A percentile compares a stretch with the other conserved stretches of the same genome.
These are phyloP conservation scores for Platanthera guangdongensis DNA, from an alignment of 106 monocot species.

Conservation along the genomic window DNA sequence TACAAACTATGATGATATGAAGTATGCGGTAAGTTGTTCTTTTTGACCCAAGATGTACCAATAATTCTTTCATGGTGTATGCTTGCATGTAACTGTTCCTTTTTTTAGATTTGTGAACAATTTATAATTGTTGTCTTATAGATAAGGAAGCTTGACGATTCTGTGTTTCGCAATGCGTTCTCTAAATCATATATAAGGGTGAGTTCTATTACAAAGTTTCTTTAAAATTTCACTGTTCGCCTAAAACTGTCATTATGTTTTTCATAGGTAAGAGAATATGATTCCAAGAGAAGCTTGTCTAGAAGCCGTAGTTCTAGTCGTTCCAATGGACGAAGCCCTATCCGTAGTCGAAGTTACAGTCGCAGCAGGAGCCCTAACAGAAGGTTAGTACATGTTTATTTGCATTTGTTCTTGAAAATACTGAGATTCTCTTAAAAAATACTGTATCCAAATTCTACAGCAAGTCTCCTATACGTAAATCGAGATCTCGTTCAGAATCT, in stretches of 20 bases:
- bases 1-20: slow-evolving; percentile 95
- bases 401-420: background rate
- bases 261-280: slow-evolving; percentile 16
- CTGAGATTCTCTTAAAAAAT: background rate
- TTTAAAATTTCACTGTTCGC: background rate
- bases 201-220: background rate
- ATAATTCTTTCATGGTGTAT: background rate
- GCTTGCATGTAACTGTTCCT: slow-evolving; percentile 2
- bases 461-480: slow-evolving; percentile 20
- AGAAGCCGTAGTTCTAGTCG: slow-evolving; percentile 19
- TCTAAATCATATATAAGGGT: slow-evolving; percentile 70
- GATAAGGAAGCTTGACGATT: slow-evolving; percentile 88
- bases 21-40: slow-evolving; percentile 62
- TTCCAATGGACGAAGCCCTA: slow-evolving; percentile 7
- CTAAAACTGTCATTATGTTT: background rate
- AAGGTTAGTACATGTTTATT: slow-evolving; percentile 10
- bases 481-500: slow-evolving; percentile 14
- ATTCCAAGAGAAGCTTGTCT: slow-evolving; percentile 17
- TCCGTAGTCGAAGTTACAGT: slow-evolving; percentile 8
- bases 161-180: slow-evolving; percentile 87
- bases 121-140: slow-evolving; percentile 18
- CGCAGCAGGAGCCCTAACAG: slow-evolving; percentile 2
- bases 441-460: slow-evolving; percentile 2
- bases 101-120: background rate
- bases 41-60: background rate